Conservation (phyloP, 2,329 filamentous ascomycete species). For the Aspergillus udagawae region DNA sequence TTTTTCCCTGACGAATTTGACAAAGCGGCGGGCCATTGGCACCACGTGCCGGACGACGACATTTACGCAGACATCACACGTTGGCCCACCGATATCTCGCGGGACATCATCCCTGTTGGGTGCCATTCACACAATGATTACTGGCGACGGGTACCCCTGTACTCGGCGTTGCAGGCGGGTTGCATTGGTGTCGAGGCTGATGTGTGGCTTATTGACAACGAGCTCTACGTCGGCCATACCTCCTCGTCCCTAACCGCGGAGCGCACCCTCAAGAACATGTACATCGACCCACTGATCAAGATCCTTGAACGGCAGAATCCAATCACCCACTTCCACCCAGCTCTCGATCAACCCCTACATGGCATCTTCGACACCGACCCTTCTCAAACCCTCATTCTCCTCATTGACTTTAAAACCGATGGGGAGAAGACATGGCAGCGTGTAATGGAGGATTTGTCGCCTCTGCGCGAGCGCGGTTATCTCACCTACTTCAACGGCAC, state of each 20-base stretch:
- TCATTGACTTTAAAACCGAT: slow-evolving; percentile 50
- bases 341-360: slow-evolving; percentile 28
- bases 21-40: slow-evolving; percentile 38
- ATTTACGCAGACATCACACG: slow-evolving; percentile 34
- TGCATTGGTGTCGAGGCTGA: slow-evolving; percentile 57
- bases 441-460: slow-evolving; percentile 41
- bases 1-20: slow-evolving; percentile 43
- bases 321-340: slow-evolving; percentile 32
- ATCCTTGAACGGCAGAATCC: slow-evolving; percentile 51
- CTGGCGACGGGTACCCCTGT: slow-evolving; percentile 53
- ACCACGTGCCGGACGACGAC: slow-evolving; percentile 30
- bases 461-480: slow-evolving; percentile 48
- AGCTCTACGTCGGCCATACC: slow-evolving; percentile 55
- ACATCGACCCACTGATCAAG: slow-evolving; percentile 49
- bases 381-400: slow-evolving; percentile 47
- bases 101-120: slow-evolving; percentile 46
- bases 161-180: slow-evolving; percentile 52
- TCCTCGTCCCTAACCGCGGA: slow-evolving; percentile 43
- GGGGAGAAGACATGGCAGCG: slow-evolving; percentile 35
- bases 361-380: slow-evolving; percentile 52
- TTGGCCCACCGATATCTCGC: slow-evolving; percentile 49
- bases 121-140: slow-evolving; percentile 60
- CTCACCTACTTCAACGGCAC: slow-evolving; percentile 50
- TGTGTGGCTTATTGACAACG: slow-evolving; percentile 51
- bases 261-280: slow-evolving; percentile 49